Base-by-base conservation (phyloP, 1,284 basidiomycete genomes). In the Stereum hirsutum region DNA sequence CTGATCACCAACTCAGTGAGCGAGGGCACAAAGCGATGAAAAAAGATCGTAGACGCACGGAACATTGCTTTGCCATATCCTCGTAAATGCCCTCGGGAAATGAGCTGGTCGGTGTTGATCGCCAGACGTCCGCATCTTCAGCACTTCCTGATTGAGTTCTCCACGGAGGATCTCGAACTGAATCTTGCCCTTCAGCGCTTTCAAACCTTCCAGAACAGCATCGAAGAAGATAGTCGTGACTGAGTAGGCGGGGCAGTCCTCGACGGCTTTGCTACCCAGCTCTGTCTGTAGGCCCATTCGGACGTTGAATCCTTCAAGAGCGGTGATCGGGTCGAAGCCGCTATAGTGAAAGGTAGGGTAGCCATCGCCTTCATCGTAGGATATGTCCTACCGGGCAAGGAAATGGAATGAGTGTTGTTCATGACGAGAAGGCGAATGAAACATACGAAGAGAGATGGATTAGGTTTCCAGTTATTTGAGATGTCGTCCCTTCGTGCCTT, bases 61-160 rank as follows among this genome's bases (percentile, higher is more conserved):
- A 24, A 63, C 49, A 32, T 59, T 61, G 32, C 53, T 59, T 23
- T 61, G 41, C 52, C 57, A 64, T 30, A 59, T 58, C 10, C 59
- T 45, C 10, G 54, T 60, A 37, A 49, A 63, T 24, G 46, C 49
- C 28, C 46, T 51, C 1, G 60, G 61, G 41, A 63, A 60, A 6
- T 47, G 21, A 2, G 36, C 33, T 5, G 59, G 60, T 17, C 56
- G n/a, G 10, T n/a, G 17, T 48, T 20, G 54, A 54, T 7, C 48
- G 50, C 5, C 53, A 52, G 6, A n/a, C n/a, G 53, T 33, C 26
- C 49, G 46, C 39, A 62, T 57, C 47, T 57, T 59, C 3, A 47
- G 40, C 15, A 63, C 41, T 42, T 56, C 57, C 26, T 54, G 42
- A 15, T 52, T 55, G 14, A 61, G 33, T 4, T 60, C 56, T 39